Conservation (phyloP, 1,284 basidiomycete genomes). For the Apiotrichum gamsii region DNA sequence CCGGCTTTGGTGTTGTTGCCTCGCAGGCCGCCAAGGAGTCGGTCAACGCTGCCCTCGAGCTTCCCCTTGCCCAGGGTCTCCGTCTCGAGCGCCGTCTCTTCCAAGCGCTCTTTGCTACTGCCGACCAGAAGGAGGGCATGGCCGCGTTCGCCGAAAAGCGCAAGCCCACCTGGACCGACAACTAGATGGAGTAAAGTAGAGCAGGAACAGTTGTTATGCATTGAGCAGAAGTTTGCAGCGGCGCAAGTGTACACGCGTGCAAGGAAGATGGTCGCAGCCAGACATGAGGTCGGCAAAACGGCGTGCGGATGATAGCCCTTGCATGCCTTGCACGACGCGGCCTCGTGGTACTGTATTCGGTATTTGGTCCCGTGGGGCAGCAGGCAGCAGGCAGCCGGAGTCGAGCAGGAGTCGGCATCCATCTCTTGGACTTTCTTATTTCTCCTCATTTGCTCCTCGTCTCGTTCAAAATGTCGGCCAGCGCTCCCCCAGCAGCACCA, state of each 20-base stretch:
- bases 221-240: too few species aligned
- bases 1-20: slow-evolving; percentile 65
- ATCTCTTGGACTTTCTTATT: not conserved
- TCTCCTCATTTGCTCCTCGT: not conserved
- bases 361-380: too few species aligned
- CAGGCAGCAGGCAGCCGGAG: too few species aligned
- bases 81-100: slow-evolving; percentile 87
- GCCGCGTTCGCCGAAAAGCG: slow-evolving; percentile 12
- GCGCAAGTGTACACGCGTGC: too few species aligned
- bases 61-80: slow-evolving; percentile 71
- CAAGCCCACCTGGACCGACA: slow-evolving; percentile 14
- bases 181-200: too few species aligned
- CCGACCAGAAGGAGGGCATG: slow-evolving; percentile 59
- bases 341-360: too few species aligned
- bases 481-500: not conserved
- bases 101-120: slow-evolving; percentile 87
- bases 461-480: not conserved
- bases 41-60: slow-evolving; percentile 69
- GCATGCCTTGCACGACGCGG: too few species aligned
- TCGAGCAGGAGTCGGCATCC: too few species aligned
- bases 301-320: too few species aligned
- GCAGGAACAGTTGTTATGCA: too few species aligned
- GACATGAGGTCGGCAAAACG: not conserved
- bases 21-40: slow-evolving; percentile 82
- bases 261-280: not conserved